Base-by-base conservation (phyloP, 129 eudicot genomes). In the Daucus carota region DNA sequence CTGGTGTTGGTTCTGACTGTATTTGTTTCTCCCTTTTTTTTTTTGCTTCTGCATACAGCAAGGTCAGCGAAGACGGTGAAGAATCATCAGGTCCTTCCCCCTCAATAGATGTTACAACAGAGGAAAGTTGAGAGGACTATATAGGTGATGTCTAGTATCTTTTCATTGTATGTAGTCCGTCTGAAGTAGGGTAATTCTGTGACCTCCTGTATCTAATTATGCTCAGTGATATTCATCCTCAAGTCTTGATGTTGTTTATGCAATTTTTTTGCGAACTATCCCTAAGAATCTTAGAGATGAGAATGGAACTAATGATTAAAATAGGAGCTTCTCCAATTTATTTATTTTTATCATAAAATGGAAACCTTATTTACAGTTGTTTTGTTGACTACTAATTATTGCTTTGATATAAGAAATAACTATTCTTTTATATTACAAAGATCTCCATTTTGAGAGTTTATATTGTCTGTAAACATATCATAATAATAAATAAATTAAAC, bases 1-100 rank as follows among this genome's bases (percentile, higher is more conserved):
- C 15, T 41, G 38, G 38, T 42, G 28, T 8, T 14, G 32, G 45
- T 24, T 10, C 38, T 72, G 31, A 43, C 32, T 41, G 8, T 3
- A 38, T 38, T 40, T 40, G 43, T 40, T 40, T 40, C 43, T 7
- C 20, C 6, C 14, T 70, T 41, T 72, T 2, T 71, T 24, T 14
- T 42, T 43, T 42, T 72, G 36, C 38, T 72, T 43, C 75, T 43
- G 38, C 22, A 43, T n/a, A 16, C 75, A 72, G 75, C 40, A 43
- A 42, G 57, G 54, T 43, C n/a, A 15, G 75, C n/a, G 47, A 72
- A 18, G 38, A 26, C 43, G 75, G 38, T 0, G 75, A 43, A 43
- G 38, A 72, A 72, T 45, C 36, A 43, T 43, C 75, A 10, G 75
- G 52, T 28, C 54, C 34, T 42, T 43, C 24, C 15, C 75, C 47